phyloP scores from a whole-genome alignment of 768 basidiomycete genomes.

The Russula vinacea region DNA sequence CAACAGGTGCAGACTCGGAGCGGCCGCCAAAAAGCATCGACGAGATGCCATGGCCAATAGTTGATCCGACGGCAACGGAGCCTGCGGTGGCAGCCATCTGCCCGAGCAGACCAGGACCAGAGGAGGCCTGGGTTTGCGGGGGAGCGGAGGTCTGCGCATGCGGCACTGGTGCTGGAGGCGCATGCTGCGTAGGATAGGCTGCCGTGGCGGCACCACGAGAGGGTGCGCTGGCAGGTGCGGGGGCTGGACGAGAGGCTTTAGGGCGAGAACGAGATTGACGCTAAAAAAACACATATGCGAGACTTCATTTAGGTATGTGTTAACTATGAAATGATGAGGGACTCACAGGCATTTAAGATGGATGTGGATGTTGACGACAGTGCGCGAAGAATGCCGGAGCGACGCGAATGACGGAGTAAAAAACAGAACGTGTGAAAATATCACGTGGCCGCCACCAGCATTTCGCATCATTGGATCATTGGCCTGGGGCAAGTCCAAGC shows the following conservation, averaged over 20 bases:
- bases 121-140: constrained; percentile 35
- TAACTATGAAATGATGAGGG: constrained; percentile 1
- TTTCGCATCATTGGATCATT: too few species aligned
- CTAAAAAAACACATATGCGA: constrained; percentile 38
- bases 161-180: constrained; percentile 41
- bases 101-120: constrained; percentile 65
- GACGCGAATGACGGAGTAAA: constrained; percentile 9
- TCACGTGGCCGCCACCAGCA: too few species aligned
- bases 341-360: constrained; percentile 49
- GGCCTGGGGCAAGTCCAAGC: background rate
- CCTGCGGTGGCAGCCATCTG: constrained; percentile 92
- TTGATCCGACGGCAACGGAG: constrained; percentile 83
- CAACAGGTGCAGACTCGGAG: constrained; percentile 45
- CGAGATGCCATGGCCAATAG: constrained; percentile 86
- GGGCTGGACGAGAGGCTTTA: constrained; percentile 37
- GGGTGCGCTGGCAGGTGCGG: constrained; percentile 49
- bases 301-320: background rate
- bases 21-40: constrained; percentile 83
- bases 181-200: constrained; percentile 35
- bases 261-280: constrained; percentile 77
- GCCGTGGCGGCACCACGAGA: constrained; percentile 33
- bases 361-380: constrained; percentile 10
- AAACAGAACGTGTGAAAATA: constrained; percentile 16
- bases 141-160: constrained; percentile 32
- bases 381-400: constrained; percentile 3